These are phyloP conservation scores for Otatea glauca DNA, from an alignment of 176 grass and related monocot genomes.

Conservation along the genomic window DNA sequence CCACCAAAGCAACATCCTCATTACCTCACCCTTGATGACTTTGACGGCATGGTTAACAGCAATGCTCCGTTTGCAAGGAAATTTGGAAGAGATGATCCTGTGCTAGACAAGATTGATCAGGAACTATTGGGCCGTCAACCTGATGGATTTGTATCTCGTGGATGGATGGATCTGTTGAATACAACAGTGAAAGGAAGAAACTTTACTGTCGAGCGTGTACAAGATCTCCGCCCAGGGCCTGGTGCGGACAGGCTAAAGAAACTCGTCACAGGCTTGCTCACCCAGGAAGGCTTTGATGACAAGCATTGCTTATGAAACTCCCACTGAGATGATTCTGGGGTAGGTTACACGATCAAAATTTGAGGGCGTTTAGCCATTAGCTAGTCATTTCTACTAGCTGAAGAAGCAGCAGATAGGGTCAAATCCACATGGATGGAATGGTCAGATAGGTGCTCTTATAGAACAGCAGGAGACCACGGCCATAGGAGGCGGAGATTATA, in stretches of 20 bases:
- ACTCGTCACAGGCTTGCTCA: conserved; percentile 67
- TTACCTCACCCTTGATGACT: conserved; percentile 72
- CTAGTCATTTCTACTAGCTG: conserved; percentile 51
- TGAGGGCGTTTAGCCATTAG: conserved; percentile 25
- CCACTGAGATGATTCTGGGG: conserved; percentile 35
- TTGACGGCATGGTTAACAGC: conserved; percentile 65
- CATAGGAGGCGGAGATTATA: conserved; percentile 61
- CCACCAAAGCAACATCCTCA: conserved; percentile 99
- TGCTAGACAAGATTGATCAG: conserved; percentile 87
- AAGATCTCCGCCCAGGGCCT: conserved; percentile 69
- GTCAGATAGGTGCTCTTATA: conserved; percentile 52
- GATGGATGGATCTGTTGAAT: conserved; percentile 67
- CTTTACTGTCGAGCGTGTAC: conserved; percentile 53
- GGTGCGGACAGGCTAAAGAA: conserved; percentile 75
- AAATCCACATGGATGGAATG: conserved; percentile 39
- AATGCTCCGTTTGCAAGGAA: conserved; percentile 94
- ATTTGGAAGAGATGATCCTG: conserved; percentile 79
- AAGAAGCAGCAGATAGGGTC: conserved; percentile 39
- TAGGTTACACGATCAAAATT: conserved; percentile 39
- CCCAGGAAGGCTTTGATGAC: conserved; percentile 71
- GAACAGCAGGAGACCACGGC: conserved; percentile 57
- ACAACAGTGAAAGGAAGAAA: conserved; percentile 55
- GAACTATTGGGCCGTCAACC: conserved; percentile 66
- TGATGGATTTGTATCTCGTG: conserved; percentile 65
- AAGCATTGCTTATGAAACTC: conserved; percentile 85